These are phyloP conservation scores for Phalaenopsis hybrid DNA, from an alignment of 116 monocot species.

Conservation along the genomic window DNA sequence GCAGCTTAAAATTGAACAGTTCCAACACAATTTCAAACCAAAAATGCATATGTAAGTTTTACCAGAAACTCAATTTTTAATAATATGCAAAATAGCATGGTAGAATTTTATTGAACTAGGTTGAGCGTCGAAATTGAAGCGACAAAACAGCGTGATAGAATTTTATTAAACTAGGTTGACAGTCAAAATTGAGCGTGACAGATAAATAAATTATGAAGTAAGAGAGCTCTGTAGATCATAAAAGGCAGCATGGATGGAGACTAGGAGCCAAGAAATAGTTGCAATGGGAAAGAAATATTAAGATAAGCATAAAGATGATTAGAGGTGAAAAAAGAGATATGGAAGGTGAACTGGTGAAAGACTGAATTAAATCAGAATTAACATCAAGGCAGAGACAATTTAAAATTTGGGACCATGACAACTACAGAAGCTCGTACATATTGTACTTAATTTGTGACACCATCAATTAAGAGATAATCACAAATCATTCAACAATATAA, in stretches of 20 bases:
- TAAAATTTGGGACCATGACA: not conserved
- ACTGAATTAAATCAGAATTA: not conserved
- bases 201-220: not conserved
- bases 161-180: not conserved
- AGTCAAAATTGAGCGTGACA: not conserved
- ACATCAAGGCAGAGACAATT: not conserved
- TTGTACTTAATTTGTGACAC: too few relatives aligned
- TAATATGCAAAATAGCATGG: too few relatives aligned
- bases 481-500: too few relatives aligned
- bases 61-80: too few relatives aligned
- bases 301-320: not conserved
- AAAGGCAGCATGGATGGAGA: not conserved
- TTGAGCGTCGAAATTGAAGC: not conserved
- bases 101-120: not conserved
- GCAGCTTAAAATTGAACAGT: too few relatives aligned
- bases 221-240: not conserved
- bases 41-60: too few relatives aligned
- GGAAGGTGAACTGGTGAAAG: not conserved
- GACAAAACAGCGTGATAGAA: not conserved
- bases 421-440: not conserved
- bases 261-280: not conserved
- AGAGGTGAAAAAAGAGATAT: not conserved
- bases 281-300: not conserved
- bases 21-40: too few relatives aligned
- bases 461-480: too few relatives aligned